Evolutionary conservation across 495 filamentous ascomycete species (phyloP).

Genomic region (Cercophora newfieldiana): DNA sequence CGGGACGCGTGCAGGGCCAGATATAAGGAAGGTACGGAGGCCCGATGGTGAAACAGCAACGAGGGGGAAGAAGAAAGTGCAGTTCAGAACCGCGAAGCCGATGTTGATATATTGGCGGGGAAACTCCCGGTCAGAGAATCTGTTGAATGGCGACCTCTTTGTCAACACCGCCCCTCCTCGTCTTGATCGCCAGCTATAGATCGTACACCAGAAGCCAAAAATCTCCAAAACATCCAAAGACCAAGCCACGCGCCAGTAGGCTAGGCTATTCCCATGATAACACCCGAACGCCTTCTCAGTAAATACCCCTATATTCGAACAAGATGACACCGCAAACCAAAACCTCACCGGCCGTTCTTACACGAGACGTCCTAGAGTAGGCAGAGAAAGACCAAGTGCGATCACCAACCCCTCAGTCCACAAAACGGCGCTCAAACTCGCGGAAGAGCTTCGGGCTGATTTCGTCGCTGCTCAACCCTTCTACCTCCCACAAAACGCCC

Average conservation of each 20-base stretch:
- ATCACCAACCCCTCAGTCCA: slow-evolving; percentile 15
- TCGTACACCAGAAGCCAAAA: background rate
- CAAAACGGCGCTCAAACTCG: slow-evolving; percentile 78
- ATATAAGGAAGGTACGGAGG: no score
- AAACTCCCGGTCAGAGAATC: no score
- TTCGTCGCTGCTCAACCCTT: slow-evolving; percentile 88
- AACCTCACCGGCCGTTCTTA: background rate
- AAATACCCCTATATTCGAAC: background rate
- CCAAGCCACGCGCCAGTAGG: background rate
- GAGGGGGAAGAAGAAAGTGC: no score
- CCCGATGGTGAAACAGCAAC: no score
- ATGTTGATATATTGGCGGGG: no score
- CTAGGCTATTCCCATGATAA: background rate
- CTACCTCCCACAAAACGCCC: slow-evolving; percentile 84
- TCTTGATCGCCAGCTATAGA: background rate
- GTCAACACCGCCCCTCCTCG: background rate
- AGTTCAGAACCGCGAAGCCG: no score
- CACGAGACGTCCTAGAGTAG: background rate
- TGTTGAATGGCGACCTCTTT: background rate
- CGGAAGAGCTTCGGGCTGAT: slow-evolving; percentile 81
- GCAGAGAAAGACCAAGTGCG: background rate
- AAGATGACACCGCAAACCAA: background rate
- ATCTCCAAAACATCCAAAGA: background rate
- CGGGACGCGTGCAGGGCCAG: no score
- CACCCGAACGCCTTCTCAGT: background rate